Conservation (phyloP, 2,329 filamentous ascomycete genomes). For the Neurospora sp. region DNA sequence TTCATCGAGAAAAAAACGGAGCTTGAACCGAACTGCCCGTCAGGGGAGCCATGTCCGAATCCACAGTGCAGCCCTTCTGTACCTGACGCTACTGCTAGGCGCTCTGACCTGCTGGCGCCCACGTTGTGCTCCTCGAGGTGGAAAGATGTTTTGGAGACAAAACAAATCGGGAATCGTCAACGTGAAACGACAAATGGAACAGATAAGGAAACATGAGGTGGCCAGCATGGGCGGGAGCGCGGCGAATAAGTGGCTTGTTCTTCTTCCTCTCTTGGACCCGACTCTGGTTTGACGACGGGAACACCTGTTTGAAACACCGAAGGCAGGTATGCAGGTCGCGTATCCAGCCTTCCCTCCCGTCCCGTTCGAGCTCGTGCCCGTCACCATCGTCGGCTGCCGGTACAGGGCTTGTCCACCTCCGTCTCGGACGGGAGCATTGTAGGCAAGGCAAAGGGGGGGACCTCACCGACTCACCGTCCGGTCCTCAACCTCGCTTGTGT, state of each 20-base stretch:
- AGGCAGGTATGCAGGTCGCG: background rate
- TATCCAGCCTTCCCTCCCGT: background rate
- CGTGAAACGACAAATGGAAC: background rate
- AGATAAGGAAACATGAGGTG: background rate
- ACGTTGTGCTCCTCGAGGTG: background rate
- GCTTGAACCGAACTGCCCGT: background rate
- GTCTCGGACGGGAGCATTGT: background rate
- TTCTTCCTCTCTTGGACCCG: background rate
- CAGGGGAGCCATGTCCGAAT: background rate
- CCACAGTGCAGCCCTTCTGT: background rate
- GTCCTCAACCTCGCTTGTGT: conserved; percentile 2
- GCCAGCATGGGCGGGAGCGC: background rate
- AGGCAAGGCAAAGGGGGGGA: background rate
- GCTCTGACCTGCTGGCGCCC: background rate
- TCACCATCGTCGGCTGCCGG: background rate
- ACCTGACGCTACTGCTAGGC: background rate
- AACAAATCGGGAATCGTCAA: background rate
- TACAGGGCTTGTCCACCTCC: background rate
- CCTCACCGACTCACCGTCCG: background rate
- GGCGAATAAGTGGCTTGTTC: background rate
- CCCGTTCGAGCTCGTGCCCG: background rate
- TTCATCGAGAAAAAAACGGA: background rate
- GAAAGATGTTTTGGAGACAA: background rate
- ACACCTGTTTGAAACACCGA: background rate
- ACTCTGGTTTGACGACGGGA: background rate